Conservation (phyloP, 768 basidiomycete species). For the Kwoniella dejecticola region DNA sequence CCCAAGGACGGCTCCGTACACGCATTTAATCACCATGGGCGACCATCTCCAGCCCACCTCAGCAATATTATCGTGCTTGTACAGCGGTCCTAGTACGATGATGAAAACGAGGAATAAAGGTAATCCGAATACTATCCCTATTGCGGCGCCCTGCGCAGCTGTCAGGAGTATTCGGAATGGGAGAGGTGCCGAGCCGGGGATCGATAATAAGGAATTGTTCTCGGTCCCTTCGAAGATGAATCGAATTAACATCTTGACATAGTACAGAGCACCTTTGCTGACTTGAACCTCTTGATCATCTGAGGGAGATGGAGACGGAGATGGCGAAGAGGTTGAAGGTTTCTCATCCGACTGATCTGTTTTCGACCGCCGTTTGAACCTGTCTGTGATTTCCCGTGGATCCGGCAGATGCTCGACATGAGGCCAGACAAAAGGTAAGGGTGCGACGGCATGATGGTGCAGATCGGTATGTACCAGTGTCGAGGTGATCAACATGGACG, state of each 20-base stretch:
- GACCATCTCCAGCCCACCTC: constrained; percentile 41
- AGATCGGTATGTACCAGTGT: constrained; percentile 56
- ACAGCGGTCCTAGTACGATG: constrained; percentile 53
- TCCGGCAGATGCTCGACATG: constrained; percentile 54
- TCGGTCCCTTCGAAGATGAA: constrained; percentile 56
- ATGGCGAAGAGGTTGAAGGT: not conserved
- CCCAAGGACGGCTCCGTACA: constrained; percentile 52
- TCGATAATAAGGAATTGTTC: constrained; percentile 47
- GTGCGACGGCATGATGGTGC: constrained; percentile 44
- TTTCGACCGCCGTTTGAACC: not conserved
- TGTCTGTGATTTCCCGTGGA: constrained; percentile 23
- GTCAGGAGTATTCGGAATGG: constrained; percentile 36
- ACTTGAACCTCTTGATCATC: not conserved
- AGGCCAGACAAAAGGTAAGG: constrained; percentile 54
- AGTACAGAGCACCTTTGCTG: constrained; percentile 26
- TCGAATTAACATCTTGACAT: constrained; percentile 48
- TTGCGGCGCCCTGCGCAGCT: constrained; percentile 46
- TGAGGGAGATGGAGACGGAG: not conserved
- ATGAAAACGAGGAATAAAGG: constrained; percentile 54
- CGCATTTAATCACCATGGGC: constrained; percentile 53
- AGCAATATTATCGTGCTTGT: constrained; percentile 44
- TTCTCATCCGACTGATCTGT: not conserved
- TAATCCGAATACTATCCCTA: constrained; percentile 53
- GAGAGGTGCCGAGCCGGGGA: constrained; percentile 21
- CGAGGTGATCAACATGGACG: constrained; percentile 55